These are phyloP conservation scores for Aspergillus carlsbadensis DNA, from an alignment of 495 filamentous ascomycete genomes.

Conservation along the genomic window DNA sequence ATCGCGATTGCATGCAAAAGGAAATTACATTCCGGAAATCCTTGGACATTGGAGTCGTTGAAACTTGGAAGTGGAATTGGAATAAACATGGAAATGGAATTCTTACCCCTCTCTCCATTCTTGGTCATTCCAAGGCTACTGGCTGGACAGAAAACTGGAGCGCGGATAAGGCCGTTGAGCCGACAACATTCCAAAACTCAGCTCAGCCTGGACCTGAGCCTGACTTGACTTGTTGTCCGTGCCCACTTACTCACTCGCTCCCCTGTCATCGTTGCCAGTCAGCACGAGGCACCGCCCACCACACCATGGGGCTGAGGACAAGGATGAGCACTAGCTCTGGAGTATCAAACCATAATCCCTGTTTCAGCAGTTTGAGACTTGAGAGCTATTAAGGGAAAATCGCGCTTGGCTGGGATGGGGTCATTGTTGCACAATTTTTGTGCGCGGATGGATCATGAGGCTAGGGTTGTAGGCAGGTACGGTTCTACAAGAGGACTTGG, in stretches of 20 bases:
- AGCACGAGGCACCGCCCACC: constrained; percentile 10
- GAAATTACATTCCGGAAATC: neutral
- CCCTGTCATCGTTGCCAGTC: neutral
- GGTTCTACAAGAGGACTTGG: neutral
- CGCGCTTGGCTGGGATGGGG: neutral
- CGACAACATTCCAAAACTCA: neutral
- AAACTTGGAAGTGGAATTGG: neutral
- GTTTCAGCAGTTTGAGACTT: constrained; percentile 1
- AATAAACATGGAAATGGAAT: neutral
- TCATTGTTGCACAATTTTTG: neutral
- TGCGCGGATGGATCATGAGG: neutral
- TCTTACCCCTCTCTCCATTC: too few relatives aligned
- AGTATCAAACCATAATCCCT: constrained; percentile 10
- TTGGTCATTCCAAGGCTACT: too few relatives aligned
- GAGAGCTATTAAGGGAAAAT: neutral
- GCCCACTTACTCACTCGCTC: too few relatives aligned
- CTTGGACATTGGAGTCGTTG: neutral
- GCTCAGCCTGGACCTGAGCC: neutral
- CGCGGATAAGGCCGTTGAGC: neutral
- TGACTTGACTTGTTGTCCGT: too few relatives aligned
- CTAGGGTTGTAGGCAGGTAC: neutral
- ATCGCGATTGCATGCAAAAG: neutral
- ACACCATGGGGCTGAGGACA: neutral
- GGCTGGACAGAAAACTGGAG: neutral
- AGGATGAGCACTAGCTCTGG: neutral